Evolutionary conservation across 129 eudicot species (phyloP).

Genomic region (Escallonia rubra): DNA sequence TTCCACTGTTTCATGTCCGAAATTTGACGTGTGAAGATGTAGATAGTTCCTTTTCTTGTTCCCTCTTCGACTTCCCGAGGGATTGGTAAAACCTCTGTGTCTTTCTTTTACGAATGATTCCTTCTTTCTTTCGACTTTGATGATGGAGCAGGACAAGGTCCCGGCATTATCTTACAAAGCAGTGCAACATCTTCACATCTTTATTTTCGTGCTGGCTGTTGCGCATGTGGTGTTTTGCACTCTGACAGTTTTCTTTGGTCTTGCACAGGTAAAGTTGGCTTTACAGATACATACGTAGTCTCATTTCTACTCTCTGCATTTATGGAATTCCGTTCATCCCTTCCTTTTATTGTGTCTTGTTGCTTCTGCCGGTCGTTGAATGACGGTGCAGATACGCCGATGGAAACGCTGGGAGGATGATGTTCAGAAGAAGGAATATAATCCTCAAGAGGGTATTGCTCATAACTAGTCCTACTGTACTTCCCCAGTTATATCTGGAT

Average conservation of each 20-base stretch:
- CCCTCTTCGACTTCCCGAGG: no score
- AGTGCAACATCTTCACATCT: conserved; percentile 88
- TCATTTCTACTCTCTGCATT: neutral
- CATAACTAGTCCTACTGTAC: neutral
- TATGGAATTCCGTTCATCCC: neutral
- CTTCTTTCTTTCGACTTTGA: no score
- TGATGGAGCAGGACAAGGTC: conserved; percentile 49
- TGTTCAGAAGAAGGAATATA: conserved; percentile 13
- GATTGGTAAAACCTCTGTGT: no score
- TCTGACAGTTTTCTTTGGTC: conserved; percentile 76
- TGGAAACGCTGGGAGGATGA: conserved; percentile 92
- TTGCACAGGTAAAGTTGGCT: conserved; percentile 46
- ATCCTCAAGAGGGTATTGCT: conserved; percentile 31
- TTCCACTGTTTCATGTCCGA: no score
- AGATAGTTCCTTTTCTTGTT: no score
- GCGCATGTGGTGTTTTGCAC: conserved; percentile 79
- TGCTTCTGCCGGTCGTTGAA: no score
- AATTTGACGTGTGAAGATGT: no score
- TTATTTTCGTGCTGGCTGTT: conserved; percentile 83
- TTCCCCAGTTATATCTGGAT: neutral
- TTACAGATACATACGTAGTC: neutral
- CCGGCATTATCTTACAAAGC: conserved; percentile 70
- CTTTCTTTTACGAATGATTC: no score
- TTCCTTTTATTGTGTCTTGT: neutral
- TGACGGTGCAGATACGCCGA: conserved; percentile 54